A percentile compares a stretch with the other conserved stretches of the same genome.
phyloP scores from a whole-genome alignment of 2,329 filamentous ascomycete genomes.

The Tolypocladium album region DNA sequence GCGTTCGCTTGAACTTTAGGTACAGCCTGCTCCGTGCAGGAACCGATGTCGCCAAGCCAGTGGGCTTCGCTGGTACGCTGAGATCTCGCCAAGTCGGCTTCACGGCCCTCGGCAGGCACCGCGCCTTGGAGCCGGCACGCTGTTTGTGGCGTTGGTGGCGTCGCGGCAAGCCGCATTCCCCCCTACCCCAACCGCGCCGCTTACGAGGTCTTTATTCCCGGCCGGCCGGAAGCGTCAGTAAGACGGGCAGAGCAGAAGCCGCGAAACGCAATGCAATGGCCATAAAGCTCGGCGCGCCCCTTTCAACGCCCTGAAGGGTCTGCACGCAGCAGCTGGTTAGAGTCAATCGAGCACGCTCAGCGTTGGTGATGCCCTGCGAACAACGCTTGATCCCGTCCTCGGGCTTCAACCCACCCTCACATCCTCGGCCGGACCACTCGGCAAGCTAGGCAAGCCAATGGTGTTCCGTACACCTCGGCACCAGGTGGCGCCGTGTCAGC shows the following conservation, averaged over 20 bases:
- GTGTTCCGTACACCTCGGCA: no score
- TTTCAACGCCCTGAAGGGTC: background rate
- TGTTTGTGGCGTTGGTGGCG: background rate
- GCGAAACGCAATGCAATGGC: no score
- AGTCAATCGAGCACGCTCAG: background rate
- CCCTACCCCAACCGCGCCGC: background rate
- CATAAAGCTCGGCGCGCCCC: background rate
- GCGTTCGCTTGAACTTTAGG: background rate
- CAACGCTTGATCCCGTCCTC: background rate
- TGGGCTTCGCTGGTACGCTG: background rate
- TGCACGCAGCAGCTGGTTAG: no score
- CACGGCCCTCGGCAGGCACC: background rate
- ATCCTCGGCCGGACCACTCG: background rate
- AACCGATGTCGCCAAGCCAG: background rate
- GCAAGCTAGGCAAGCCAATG: background rate
- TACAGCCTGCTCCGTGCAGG: background rate
- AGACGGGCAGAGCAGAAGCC: background rate
- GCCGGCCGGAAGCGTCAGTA: background rate
- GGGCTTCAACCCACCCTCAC: background rate
- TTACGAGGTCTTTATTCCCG: background rate
- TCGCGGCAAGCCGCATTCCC: background rate
- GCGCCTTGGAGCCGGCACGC: background rate
- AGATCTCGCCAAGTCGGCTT: background rate
- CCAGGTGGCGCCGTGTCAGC: background rate
- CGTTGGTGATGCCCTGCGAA: background rate